These are phyloP conservation scores for Pyricularia grisea DNA, from an alignment of 2,329 filamentous ascomycete species.

Conservation along the genomic window DNA sequence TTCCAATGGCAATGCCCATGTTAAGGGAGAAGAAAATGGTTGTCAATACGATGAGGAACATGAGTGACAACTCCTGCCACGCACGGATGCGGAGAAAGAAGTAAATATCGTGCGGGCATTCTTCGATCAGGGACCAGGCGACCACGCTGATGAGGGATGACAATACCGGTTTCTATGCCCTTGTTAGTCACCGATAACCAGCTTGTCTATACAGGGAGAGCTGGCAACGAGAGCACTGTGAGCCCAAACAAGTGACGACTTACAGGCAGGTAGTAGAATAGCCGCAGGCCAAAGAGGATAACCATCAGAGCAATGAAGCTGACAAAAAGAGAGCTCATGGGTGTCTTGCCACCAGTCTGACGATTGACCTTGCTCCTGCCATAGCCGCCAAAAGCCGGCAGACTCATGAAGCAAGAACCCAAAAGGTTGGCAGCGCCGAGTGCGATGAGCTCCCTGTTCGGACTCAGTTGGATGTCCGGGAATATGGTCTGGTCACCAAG, in stretches of 20 bases:
- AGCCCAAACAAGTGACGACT: constrained; percentile 23
- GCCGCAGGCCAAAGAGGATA: constrained; percentile 74
- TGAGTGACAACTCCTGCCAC: constrained; percentile 77
- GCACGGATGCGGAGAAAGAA: constrained; percentile 85
- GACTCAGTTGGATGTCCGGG: constrained; percentile 71
- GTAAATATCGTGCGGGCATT: constrained; percentile 81
- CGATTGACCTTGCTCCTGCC: constrained; percentile 93
- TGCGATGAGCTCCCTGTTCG: constrained; percentile 89
- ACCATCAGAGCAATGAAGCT: constrained; percentile 74
- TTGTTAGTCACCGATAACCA: not conserved
- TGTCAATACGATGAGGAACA: constrained; percentile 81
- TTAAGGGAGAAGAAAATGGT: constrained; percentile 95
- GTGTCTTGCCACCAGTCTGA: constrained; percentile 82
- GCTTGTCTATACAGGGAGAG: constrained; percentile 5
- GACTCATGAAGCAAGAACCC: constrained; percentile 81
- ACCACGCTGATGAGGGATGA: constrained; percentile 93
- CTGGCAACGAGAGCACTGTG: not conserved
- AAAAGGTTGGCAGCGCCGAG: constrained; percentile 86
- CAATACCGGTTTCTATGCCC: constrained; percentile 72
- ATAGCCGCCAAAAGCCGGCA: constrained; percentile 94
- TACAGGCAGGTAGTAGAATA: constrained; percentile 93
- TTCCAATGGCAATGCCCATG: constrained; percentile 86
- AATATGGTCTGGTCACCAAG: constrained; percentile 63
- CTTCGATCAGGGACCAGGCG: constrained; percentile 88
- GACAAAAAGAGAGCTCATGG: constrained; percentile 86